Conservation (phyloP, 305 asterid genomes). For the Caryopteris hybrid region DNA sequence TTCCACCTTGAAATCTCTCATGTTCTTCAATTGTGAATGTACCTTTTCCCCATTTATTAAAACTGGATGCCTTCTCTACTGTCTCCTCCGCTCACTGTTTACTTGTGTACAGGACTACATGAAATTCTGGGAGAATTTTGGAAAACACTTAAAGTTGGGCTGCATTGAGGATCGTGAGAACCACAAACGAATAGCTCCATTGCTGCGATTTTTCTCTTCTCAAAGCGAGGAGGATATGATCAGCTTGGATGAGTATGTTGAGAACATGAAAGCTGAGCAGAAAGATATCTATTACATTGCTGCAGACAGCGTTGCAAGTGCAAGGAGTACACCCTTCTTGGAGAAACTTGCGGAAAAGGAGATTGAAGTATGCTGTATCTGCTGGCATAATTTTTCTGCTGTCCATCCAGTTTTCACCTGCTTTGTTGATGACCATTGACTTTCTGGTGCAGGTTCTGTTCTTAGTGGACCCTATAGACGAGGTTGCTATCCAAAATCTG, state of each 20-base stretch:
- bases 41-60: neutral
- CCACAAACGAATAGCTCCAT: conserved; percentile 95
- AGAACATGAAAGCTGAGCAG: conserved; percentile 91
- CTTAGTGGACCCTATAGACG: conserved; percentile 94
- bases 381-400: conserved; percentile 12
- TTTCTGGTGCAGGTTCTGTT: conserved; percentile 63
- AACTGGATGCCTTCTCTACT: neutral
- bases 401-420: neutral
- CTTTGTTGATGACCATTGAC: neutral
- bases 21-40: conserved; percentile 1
- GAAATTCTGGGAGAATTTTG: conserved; percentile 87
- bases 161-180: conserved; percentile 97
- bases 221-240: conserved; percentile 81
- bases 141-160: conserved; percentile 87
- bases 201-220: conserved; percentile 85
- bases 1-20: conserved; percentile 1
- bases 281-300: conserved; percentile 86
- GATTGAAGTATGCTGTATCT: conserved; percentile 60
- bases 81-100: neutral
- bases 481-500: conserved; percentile 86
- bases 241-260: conserved; percentile 93
- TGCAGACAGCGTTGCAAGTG: conserved; percentile 84
- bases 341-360: conserved; percentile 88
- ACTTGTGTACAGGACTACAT: conserved; percentile 67
- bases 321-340: conserved; percentile 90